Evolutionary conservation across 805 yeast genomes (phyloP), one percentile per base, ranked within the genome.

Genomic region (Candida jianshihensis): DNA sequence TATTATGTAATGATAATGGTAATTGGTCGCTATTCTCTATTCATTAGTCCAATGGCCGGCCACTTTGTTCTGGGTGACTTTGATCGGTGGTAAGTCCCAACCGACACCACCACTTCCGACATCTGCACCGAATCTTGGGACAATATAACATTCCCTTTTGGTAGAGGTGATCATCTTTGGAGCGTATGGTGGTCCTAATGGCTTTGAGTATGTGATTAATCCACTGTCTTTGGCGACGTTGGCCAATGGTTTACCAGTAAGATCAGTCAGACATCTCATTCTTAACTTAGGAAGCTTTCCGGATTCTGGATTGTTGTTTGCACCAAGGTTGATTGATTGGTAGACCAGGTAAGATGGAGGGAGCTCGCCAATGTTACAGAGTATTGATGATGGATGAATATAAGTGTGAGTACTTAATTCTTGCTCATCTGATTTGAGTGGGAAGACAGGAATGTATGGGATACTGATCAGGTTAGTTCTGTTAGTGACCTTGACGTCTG

Each of bases 121-220:
- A 6, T 78, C 70, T 10, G 94, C 89, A 4, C 97, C 97, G 53
- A 84, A 77, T 38, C 96, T 64, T 1, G 97, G 97, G 34, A 87
- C 79, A 13, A 89, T 96, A 61, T 86, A 89, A 48, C 94, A 85
- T 51, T 82, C 89, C 46, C 96, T 67, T 49, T 80, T 81, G 3
- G 78, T 73, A 0, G 83, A 63, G 4, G 76, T 64, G 13, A 84
- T 50, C 44, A 71, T 66, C 51, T 80, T 81, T 2, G 95, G 94
- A 2, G 87, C 94, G 51, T 86, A 76, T 3, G 96, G 96, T 37
- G 85, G 83, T 0, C 95, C 95, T 35, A 90, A 61, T 0, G 97
- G 97, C 53, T 89, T 90, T 19, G 97, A 87, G 58, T 82, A 89
- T 0, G 90, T 76, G 29, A 90, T 52, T 32, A 90, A 63, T 1